These are phyloP conservation scores for Litsea cubeba DNA, from an alignment of 164 flowering plant genomes.

Conservation along the genomic window DNA sequence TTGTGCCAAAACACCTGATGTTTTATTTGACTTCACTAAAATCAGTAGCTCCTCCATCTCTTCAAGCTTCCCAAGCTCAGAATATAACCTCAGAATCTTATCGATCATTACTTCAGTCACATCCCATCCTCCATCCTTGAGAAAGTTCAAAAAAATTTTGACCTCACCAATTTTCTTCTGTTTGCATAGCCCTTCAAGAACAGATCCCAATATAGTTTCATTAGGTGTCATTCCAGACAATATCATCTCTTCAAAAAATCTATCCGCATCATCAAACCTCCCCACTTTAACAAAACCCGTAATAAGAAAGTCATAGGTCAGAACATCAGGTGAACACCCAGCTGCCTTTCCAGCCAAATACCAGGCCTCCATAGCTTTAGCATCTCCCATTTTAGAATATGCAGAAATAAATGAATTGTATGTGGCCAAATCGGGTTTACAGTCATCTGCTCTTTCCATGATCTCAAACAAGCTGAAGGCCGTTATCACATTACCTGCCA, in stretches of 20 bases:
- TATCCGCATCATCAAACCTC: constrained; percentile 30
- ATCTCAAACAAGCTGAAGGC: constrained; percentile 53
- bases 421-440: constrained; percentile 38
- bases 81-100: constrained; percentile 25
- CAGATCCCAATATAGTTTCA: constrained; percentile 22
- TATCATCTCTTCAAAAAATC: constrained; percentile 36
- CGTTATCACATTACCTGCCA: constrained; percentile 27
- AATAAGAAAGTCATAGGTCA: constrained; percentile 38
- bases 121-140: constrained; percentile 23
- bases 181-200: constrained; percentile 33
- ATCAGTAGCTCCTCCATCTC: constrained; percentile 35
- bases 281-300: constrained; percentile 29
- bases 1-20: constrained; percentile 19
- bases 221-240: constrained; percentile 30
- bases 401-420: constrained; percentile 37
- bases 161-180: constrained; percentile 18
- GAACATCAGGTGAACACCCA: constrained; percentile 32
- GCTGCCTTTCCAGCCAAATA: constrained; percentile 28
- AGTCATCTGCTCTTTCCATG: constrained; percentile 38
- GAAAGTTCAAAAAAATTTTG: constrained; percentile 23
- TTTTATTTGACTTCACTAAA: constrained; percentile 16
- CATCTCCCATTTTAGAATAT: constrained; percentile 36
- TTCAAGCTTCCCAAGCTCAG: constrained; percentile 28
- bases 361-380: constrained; percentile 36
- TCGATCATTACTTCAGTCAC: constrained; percentile 21